Evolutionary conservation across 108 stramenopile genomes (phyloP), one percentile per base, ranked within the genome.

Genomic region (Pseudonitzschia pungens): DNA sequence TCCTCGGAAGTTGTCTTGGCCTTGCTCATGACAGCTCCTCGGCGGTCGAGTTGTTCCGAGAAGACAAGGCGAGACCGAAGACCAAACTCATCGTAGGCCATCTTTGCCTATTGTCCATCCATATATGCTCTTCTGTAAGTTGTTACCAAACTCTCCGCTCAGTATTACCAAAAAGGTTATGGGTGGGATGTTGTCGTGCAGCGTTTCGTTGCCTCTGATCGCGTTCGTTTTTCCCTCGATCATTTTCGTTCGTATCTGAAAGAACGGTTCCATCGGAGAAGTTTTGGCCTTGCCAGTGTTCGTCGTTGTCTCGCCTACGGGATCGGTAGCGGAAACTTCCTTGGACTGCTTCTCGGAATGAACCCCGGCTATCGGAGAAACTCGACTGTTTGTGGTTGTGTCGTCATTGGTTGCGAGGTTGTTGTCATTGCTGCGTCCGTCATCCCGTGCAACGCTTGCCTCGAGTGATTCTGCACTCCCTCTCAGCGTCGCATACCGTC

Each of bases 81-180:
- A 26, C 57, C 75, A 48, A 75, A 82, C 36, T 73, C 68, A n/a
- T 81, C 79, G 43, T 78, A 53, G 21, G 77, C 72, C 72, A 60
- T 70, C 36, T 44, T 71, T 28, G 79, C 68, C n/a, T 11, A 89
- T 24, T 14, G 72, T 69, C 31, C 64, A 40, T 2, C 71, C 86
- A 67, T 60, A 56, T 22, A 77, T 79, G 60, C 84, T 60, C 24
- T 84, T 70, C 3, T 21, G 33, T 12, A 89, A 18, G 62, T 85
- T 74, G 58, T 89, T 89, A 15, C 74, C 85, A 76, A 89, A 73
- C 83, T 89, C 88, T 6, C 88, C 88, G 2, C 74, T 70, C 26
- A 86, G 65, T 18, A 66, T 48, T 0, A 86, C 77, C 48, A 86
- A 58, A 20, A 89, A 74, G 24, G 88, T 84, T 2, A 67, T 14